A percentile compares a stretch with the other conserved stretches of the same genome.
Conservation (phyloP, 352 stramenopile genomes). For the Aphanomyces cochlioides region DNA sequence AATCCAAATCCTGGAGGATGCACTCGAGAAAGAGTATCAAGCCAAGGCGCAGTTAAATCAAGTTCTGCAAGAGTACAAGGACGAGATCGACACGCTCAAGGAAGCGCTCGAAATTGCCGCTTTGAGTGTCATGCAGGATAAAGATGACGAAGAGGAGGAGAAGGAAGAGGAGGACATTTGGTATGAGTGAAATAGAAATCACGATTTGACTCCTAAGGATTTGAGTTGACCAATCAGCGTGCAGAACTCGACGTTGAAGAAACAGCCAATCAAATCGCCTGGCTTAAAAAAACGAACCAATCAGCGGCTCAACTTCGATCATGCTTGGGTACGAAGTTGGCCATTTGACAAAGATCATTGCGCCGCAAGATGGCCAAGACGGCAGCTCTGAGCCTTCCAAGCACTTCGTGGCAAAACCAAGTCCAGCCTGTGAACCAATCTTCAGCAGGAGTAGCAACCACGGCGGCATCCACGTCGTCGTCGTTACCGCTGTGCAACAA, state of each 20-base stretch:
- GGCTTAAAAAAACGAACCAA: conserved; percentile 8
- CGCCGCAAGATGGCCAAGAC: conserved; percentile 19
- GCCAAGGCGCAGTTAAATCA: conserved; percentile 47
- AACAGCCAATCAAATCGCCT: too few species aligned
- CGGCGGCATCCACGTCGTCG: neutral
- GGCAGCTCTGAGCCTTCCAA: conserved; percentile 14
- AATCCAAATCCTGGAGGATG: conserved; percentile 48
- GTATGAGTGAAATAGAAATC: neutral
- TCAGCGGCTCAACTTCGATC: neutral
- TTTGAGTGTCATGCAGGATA: conserved; percentile 41
- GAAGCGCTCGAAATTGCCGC: conserved; percentile 70
- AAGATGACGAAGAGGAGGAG: conserved; percentile 27
- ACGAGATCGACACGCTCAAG: conserved; percentile 67
- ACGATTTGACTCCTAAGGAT: neutral
- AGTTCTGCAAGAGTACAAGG: conserved; percentile 63
- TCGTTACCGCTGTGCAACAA: conserved; percentile 10
- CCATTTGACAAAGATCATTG: neutral
- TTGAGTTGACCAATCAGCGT: conserved; percentile 15
- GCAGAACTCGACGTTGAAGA: neutral
- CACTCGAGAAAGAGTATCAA: conserved; percentile 55
- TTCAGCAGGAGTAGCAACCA: neutral
- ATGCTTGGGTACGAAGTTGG: neutral
- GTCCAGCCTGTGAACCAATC: neutral
- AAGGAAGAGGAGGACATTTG: conserved; percentile 13
- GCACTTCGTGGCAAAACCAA: conserved; percentile 10